Evolutionary conservation across 176 grass and related monocot species (phyloP).

Genomic region (Stipa capillata): DNA sequence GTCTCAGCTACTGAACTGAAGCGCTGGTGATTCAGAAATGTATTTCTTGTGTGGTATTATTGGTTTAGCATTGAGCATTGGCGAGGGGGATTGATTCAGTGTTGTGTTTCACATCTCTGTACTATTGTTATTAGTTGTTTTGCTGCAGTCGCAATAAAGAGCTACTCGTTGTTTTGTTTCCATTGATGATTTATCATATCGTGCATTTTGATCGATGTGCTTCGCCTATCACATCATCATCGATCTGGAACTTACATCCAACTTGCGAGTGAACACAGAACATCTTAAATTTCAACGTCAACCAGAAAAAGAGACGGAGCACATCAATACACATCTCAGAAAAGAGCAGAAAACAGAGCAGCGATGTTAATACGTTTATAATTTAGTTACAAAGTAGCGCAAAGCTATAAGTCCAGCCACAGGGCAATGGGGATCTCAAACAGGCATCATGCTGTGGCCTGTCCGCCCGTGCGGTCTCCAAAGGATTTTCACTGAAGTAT

Average conservation of each 20-base stretch:
- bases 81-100: not conserved
- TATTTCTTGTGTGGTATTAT: not conserved
- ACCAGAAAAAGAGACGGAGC: not conserved
- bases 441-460: no score
- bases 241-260: not conserved
- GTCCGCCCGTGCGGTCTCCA: no score
- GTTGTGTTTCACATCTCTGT: not conserved
- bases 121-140: not conserved
- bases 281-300: not conserved
- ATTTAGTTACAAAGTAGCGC: no score
- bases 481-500: no score
- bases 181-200: no score
- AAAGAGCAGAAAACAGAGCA: not conserved
- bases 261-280: not conserved
- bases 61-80: not conserved
- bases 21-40: not conserved
- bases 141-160: not conserved
- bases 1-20: not conserved
- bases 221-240: not conserved
- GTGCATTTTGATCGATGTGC: not conserved
- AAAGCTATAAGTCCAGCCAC: no score
- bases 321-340: not conserved
- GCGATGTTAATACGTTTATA: not conserved
- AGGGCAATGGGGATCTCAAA: no score
- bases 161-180: not conserved